Evolutionary conservation across 2,329 filamentous ascomycete species (phyloP), one percentile per base, ranked within the genome.

Genomic region (Ceratocystis alfenasii): DNA sequence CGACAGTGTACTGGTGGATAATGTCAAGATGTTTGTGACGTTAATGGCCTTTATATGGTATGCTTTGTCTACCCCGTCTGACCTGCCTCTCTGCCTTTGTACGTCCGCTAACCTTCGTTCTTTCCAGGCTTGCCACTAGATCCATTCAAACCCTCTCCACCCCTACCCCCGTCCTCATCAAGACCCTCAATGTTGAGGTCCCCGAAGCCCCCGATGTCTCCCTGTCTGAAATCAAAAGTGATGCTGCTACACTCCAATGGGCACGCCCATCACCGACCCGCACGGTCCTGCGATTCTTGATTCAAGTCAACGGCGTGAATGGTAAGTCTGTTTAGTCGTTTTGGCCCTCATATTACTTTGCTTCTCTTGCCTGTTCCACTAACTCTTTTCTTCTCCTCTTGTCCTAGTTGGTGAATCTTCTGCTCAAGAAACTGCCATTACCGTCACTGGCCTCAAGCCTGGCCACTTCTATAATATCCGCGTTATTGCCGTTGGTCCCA

Each of bases 251-350:
- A 36, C 81, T 99, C 55, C 91, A 92, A 74, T 99, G 94, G 94
- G 90, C 91, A 68, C 83, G 87, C 68, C 87, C 89, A 0, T 83
- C 80, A 2, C 75, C 77, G 55, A 83, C 82, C 69, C 81, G 83
- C 48, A 82, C 88, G 2, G 88, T 95, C 65, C 83, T 90, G 64
- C 95, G 92, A 76, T 94, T 95, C 73, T 82, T 93, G 59, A 90
- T 99, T 64, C 90, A 95, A 74, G 87, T 99, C 69, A 97, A 99
- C 75, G 93, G 93, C 53, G 87, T 93, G 55, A 90, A 90, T 77
- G 89, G 90, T 94, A 76, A 75, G 85, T 75, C 36, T 41, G 36
- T 41, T 41, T 15, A 12, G 36, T 41, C 12, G 36, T 41, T 12
- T 15, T 15, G 10, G 12, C 36, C 36, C 36, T 8, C 48, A 20